A percentile compares a stretch with the other conserved stretches of the same genome.
Evolutionary conservation across 1,284 basidiomycete species (phyloP).

Genomic region (Puccinia hordei): DNA sequence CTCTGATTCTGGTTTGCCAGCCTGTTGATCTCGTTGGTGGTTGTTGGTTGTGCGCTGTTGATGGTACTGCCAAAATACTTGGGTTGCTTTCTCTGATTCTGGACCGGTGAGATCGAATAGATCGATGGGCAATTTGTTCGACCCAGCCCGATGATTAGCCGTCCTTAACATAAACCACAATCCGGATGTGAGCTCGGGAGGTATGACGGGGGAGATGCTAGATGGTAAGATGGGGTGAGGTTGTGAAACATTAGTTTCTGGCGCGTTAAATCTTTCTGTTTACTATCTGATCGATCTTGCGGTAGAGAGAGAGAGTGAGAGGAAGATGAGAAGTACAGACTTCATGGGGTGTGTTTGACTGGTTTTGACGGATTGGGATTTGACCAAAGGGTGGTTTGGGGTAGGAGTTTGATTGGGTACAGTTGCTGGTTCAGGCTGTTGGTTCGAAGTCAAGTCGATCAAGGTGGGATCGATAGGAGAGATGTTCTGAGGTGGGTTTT

Average conservation of each 20-base stretch:
- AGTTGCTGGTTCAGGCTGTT: not conserved
- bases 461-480: not conserved
- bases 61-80: slow-evolving; percentile 32
- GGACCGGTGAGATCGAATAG: slow-evolving; percentile 37
- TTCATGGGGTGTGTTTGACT: slow-evolving; percentile 46
- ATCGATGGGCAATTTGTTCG: slow-evolving; percentile 31
- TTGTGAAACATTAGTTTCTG: not conserved
- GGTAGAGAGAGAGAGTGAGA: not conserved
- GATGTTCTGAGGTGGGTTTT: not conserved
- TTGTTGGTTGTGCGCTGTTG: slow-evolving; percentile 9
- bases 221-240: not conserved
- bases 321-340: no score
- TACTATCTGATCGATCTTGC: not conserved
- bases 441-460: not conserved
- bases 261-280: not conserved
- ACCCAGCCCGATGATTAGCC: not conserved
- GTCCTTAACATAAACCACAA: slow-evolving; percentile 5
- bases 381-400: not conserved
- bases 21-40: not conserved
- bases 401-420: not conserved
- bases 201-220: slow-evolving; percentile 46
- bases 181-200: slow-evolving; percentile 14
- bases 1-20: not conserved
- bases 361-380: slow-evolving; percentile 28
- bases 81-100: not conserved